A percentile compares a stretch with the other conserved stretches of the same genome.
Conservation (phyloP, 2,329 filamentous ascomycete genomes). For the Hypoxylon sp. region DNA sequence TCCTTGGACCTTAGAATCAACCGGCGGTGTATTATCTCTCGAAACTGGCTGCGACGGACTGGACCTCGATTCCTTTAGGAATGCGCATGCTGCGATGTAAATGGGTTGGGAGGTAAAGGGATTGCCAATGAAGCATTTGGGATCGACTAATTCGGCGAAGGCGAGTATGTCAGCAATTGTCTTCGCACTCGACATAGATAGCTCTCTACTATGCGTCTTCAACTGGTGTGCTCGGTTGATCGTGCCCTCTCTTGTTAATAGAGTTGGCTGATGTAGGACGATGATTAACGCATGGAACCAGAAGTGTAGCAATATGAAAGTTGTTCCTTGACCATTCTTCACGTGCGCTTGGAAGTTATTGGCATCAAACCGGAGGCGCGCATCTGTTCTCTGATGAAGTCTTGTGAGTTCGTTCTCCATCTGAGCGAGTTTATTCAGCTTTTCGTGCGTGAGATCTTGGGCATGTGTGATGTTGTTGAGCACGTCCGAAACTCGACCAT, state of each 20-base stretch:
- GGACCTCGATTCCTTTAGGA: constrained; percentile 83
- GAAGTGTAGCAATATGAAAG: constrained; percentile 87
- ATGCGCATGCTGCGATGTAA: constrained; percentile 91
- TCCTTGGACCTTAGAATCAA: constrained; percentile 47
- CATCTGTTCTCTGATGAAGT: constrained; percentile 79
- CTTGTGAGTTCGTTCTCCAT: constrained; percentile 85
- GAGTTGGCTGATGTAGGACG: constrained; percentile 84
- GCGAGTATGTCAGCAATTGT: constrained; percentile 90
- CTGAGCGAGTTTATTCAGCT: constrained; percentile 76
- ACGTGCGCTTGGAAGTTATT: constrained; percentile 89
- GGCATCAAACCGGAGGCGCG: constrained; percentile 84
- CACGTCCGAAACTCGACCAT: constrained; percentile 85
- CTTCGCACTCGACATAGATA: constrained; percentile 90
- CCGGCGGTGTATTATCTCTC: constrained; percentile 67
- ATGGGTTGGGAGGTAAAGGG: constrained; percentile 92
- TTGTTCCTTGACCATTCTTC: constrained; percentile 83
- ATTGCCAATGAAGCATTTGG: constrained; percentile 87
- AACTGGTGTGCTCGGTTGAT: constrained; percentile 74
- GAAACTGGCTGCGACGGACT: constrained; percentile 77
- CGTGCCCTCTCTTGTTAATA: constrained; percentile 80
- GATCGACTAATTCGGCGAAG: constrained; percentile 87
- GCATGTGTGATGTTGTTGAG: constrained; percentile 83
- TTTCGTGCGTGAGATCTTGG: constrained; percentile 80
- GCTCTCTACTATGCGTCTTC: constrained; percentile 82
- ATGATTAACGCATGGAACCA: constrained; percentile 93